Evolutionary conservation across 257 asterid genomes (phyloP).

Genomic region (Leptodermis oblonga): DNA sequence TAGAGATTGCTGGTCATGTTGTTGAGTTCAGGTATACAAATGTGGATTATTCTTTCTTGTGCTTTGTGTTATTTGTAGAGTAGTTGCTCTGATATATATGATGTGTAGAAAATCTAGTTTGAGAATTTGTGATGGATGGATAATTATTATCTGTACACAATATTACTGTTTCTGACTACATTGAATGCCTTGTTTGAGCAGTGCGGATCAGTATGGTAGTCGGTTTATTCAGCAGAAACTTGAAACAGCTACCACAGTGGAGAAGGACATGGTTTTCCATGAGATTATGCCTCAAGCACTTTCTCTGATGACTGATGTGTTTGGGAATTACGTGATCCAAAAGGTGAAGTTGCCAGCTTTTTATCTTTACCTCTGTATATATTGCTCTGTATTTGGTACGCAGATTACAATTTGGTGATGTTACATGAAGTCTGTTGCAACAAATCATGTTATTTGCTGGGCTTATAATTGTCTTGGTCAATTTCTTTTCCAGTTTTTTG

Average conservation of each 20-base stretch:
- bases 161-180: background rate
- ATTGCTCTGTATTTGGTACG: background rate
- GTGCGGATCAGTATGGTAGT: slow-evolving; percentile 84
- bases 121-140: slow-evolving; percentile 16
- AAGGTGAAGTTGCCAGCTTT: slow-evolving; percentile 43
- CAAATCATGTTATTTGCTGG: background rate
- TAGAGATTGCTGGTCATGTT: slow-evolving; percentile 80
- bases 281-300: slow-evolving; percentile 77
- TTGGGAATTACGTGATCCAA: slow-evolving; percentile 84
- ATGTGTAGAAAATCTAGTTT: slow-evolving; percentile 6
- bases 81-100: background rate
- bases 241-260: slow-evolving; percentile 61
- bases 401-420: background rate
- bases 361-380: background rate
- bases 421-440: background rate
- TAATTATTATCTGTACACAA: background rate
- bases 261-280: slow-evolving; percentile 71
- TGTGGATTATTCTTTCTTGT: background rate
- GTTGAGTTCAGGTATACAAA: slow-evolving; percentile 70
- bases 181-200: slow-evolving; percentile 25
- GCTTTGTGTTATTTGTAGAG: background rate
- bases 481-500: slow-evolving; percentile 55
- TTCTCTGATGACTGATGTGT: slow-evolving; percentile 79
- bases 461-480: slow-evolving; percentile 3
- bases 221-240: slow-evolving; percentile 88